Conservation (phyloP, 331 rosid genomes). For the Telfairia occidentalis region DNA sequence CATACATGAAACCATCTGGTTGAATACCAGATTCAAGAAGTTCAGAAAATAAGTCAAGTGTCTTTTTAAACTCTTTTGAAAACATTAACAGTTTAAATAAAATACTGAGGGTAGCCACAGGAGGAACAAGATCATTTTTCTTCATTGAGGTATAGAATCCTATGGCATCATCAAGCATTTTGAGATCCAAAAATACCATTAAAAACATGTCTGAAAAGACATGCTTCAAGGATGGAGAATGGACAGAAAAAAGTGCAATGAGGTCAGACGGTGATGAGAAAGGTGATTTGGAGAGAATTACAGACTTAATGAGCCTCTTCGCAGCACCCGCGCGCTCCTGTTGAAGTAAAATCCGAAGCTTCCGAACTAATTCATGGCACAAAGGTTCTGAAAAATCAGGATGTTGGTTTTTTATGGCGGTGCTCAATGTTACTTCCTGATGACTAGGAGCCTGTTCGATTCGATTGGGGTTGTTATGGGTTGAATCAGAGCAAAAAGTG, state of each 20-base stretch:
- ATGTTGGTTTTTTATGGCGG: background rate
- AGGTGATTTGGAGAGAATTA: conserved; percentile 16
- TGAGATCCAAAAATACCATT: background rate
- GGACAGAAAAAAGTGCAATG: background rate
- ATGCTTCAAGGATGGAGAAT: conserved; percentile 7
- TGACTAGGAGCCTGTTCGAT: background rate
- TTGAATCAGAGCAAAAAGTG: background rate
- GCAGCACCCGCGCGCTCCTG: conserved; percentile 33
- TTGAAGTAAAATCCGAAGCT: conserved; percentile 33
- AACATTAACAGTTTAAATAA: conserved; percentile 17
- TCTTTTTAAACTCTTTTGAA: conserved; percentile 23
- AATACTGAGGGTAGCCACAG: background rate
- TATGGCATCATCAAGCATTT: conserved; percentile 1
- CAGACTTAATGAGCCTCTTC: conserved; percentile 33
- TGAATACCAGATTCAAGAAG: conserved; percentile 3
- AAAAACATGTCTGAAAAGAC: background rate
- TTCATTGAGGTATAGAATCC: background rate
- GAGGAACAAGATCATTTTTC: conserved; percentile 4
- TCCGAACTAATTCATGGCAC: conserved; percentile 31
- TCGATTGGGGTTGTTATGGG: background rate
- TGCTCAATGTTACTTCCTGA: background rate
- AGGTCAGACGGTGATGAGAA: conserved; percentile 3
- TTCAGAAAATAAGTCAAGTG: conserved; percentile 30
- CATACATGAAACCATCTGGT: conserved; percentile 17
- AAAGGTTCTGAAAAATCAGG: conserved; percentile 8